Base-by-base conservation (phyloP, 768 basidiomycete species). In the Rhizopogon vesiculosus region DNA sequence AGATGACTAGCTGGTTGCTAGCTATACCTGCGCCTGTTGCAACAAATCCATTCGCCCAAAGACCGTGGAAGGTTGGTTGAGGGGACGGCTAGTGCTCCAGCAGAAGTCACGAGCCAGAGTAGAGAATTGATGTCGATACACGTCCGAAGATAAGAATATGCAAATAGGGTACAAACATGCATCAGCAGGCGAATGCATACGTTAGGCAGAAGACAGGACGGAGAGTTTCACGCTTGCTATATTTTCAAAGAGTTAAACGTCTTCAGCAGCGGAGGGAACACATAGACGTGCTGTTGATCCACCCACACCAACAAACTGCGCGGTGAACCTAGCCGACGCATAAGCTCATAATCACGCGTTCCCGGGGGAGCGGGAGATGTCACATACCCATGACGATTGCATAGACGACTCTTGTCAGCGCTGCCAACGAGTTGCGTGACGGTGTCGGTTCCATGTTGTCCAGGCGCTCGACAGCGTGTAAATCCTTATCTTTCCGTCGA, bases 221-320 rank as follows among this genome's bases (percentile, higher is more conserved):
- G 3, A 90, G 12, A 89, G 66, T 78, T 57, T 80, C 82, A 12
- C 89, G 80, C 13, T 89, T 89, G 60, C 87, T 4, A 25, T 89
- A 2, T 7, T 8, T 39, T 15, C 45, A 33, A 13, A 55, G 18
- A 7, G 16, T 15, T 62, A 40, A 61, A 45, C 13, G 8, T 31
- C 39, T n/a, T 13, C 5, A 16, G 35, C 25, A 5, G 3, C 16
- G 7, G 8, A 16, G 9, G 13, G 1, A 49, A 39, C 8, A 48
- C 54, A 45, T 7, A 10, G 3, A 76, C 84, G 56, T 58, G 84
- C 87, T 87, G 78, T 66, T 86, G 82, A 66, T 89, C 89, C 7
- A 87, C 89, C 88, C 86, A 89, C 82, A 7, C 89, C 89, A 0
- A 90, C 80, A 3, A 88, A 63, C 3, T 89, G 89, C 1, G 87